Conservation (phyloP, 139 green algal species). For the Chlamydomonas eustigma region DNA sequence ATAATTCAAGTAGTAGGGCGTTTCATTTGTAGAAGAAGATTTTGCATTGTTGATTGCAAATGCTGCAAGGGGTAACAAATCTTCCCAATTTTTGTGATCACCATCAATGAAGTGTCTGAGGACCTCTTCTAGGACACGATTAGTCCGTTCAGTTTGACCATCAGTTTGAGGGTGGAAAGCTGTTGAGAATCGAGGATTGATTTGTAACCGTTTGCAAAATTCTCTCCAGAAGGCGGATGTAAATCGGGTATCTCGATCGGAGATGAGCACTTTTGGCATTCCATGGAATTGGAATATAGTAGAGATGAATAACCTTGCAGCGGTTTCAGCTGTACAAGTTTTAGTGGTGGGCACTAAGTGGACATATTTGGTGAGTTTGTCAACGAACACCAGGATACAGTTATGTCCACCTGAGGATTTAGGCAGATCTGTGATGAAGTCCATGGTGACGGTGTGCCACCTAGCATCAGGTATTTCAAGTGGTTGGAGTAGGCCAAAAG, state of each 20-base stretch:
- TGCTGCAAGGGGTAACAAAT: too few species aligned
- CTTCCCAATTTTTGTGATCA: too few species aligned
- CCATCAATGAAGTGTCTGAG: too few species aligned
- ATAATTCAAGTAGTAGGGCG: too few species aligned
- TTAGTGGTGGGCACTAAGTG: constrained; percentile 39
- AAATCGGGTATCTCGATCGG: constrained; percentile 56
- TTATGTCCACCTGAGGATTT: constrained; percentile 21
- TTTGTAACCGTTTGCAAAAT: constrained; percentile 42
- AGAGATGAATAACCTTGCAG: constrained; percentile 36
- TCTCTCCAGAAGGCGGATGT: too few species aligned
- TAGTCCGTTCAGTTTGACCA: too few species aligned
- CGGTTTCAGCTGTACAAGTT: constrained; percentile 17
- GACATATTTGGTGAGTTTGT: constrained; percentile 50
- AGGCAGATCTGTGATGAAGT: constrained; percentile 56
- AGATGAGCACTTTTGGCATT: constrained; percentile 45
- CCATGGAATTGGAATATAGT: constrained; percentile 38
- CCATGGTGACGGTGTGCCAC: constrained; percentile 49
- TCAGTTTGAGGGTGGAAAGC: too few species aligned
- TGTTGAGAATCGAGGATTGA: constrained; percentile 43
- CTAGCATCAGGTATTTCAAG: constrained; percentile 29
- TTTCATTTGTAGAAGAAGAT: too few species aligned
- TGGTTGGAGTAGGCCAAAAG: constrained; percentile 38
- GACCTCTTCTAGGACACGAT: constrained; percentile 52
- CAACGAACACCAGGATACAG: constrained; percentile 51
- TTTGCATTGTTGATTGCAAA: too few species aligned